Percentiles rank a stretch among this genome's conserved stretches.
These are phyloP conservation scores for Drechslerella dactyloides DNA, from an alignment of 2,329 filamentous ascomycete species.

Conservation along the genomic window DNA sequence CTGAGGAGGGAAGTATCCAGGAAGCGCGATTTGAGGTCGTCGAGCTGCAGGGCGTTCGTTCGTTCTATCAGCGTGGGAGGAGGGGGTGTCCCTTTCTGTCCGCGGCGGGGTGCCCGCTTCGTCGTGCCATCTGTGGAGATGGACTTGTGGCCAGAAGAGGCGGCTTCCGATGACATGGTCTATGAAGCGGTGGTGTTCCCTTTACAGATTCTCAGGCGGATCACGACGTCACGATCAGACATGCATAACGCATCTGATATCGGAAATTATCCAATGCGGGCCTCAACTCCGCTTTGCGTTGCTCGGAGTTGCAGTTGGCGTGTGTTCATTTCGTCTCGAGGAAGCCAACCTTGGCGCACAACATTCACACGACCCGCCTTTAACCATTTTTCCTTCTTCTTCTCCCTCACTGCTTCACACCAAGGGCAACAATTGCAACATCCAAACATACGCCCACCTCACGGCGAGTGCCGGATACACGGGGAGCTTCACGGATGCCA, in stretches of 20 bases:
- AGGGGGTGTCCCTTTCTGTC: not conserved
- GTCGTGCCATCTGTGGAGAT: constrained; percentile 38
- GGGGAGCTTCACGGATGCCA: constrained; percentile 31
- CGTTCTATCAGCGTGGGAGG: constrained; percentile 35
- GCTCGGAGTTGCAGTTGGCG: not conserved
- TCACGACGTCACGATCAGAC: not conserved
- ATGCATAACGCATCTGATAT: not conserved
- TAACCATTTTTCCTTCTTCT: not conserved
- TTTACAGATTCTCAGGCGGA: not conserved
- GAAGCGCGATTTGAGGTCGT: constrained; percentile 39
- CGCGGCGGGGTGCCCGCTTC: constrained; percentile 8
- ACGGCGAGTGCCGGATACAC: not conserved
- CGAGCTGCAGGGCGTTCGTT: constrained; percentile 37
- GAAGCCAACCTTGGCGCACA: not conserved
- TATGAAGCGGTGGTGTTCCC: not conserved
- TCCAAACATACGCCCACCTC: constrained; percentile 7
- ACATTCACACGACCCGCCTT: not conserved
- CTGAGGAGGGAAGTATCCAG: constrained; percentile 32
- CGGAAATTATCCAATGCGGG: too few relatives aligned
- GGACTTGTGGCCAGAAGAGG: constrained; percentile 28
- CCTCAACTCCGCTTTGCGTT: not conserved
- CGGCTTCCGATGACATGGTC: constrained; percentile 20
- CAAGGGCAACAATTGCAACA: constrained; percentile 15
- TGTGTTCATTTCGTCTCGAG: constrained; percentile 10
- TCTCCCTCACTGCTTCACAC: not conserved